Evolutionary conservation across 306 rosid genomes (phyloP).

Genomic region (Quercus ilex): DNA sequence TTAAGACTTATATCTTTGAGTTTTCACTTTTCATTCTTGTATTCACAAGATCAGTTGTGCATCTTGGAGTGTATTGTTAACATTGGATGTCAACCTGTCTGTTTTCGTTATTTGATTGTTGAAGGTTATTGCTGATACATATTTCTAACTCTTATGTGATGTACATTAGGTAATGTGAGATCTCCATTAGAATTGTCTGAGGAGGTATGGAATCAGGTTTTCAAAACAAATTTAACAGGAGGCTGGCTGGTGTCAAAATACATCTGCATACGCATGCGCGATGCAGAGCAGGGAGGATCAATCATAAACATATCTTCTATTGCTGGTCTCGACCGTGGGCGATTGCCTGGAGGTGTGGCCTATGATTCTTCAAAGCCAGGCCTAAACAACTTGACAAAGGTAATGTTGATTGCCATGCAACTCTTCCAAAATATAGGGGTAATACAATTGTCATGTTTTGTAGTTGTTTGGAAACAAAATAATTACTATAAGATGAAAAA

Average conservation of each 20-base stretch:
- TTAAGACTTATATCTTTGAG: neutral
- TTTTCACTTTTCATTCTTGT: neutral
- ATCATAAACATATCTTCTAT: constrained; percentile 72
- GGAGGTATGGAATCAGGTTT: constrained; percentile 58
- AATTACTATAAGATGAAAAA: neutral
- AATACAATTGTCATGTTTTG: neutral
- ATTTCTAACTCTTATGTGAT: neutral
- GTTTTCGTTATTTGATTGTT: neutral
- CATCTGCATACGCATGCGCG: constrained; percentile 54
- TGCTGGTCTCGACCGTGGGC: constrained; percentile 57
- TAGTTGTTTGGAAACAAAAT: neutral
- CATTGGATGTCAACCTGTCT: no score
- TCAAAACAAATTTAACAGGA: constrained; percentile 63
- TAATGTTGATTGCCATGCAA: constrained; percentile 16
- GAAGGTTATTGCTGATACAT: neutral
- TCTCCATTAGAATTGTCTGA: constrained; percentile 53
- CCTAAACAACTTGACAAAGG: constrained; percentile 57
- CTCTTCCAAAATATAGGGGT: neutral
- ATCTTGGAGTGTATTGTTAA: no score
- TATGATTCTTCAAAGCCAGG: constrained; percentile 59
- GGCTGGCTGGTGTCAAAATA: constrained; percentile 71
- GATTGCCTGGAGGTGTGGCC: constrained; percentile 58
- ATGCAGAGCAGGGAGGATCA: constrained; percentile 49
- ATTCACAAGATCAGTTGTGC: neutral
- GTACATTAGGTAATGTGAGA: constrained; percentile 50